These are phyloP conservation scores for Sutorius australiensis DNA, from an alignment of 768 basidiomycete genomes.

Conservation along the genomic window DNA sequence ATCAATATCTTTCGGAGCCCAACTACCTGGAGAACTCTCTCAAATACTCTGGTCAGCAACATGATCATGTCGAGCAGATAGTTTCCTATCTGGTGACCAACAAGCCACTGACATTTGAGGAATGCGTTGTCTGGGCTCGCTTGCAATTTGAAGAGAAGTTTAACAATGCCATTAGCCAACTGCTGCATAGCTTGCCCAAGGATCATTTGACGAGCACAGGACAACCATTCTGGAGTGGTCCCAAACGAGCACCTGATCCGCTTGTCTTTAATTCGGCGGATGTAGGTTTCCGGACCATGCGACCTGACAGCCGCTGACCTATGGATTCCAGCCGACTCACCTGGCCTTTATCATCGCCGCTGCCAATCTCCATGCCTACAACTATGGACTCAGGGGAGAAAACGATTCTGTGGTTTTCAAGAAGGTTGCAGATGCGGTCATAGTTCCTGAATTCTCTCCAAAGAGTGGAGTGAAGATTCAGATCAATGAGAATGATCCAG, in stretches of 20 bases:
- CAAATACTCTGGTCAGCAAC: conserved; percentile 89
- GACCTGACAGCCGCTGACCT: conserved; percentile 8
- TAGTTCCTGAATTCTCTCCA: conserved; percentile 91
- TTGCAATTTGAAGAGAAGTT: conserved; percentile 93
- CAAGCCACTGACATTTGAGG: conserved; percentile 93
- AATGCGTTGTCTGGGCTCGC: conserved; percentile 96
- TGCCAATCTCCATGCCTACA: conserved; percentile 95
- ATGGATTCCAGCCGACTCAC: conserved; percentile 63
- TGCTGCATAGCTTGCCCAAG: conserved; percentile 91
- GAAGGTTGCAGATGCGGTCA: conserved; percentile 76
- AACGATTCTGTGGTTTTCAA: conserved; percentile 75
- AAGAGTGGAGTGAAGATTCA: conserved; percentile 91
- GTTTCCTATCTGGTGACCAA: conserved; percentile 84
- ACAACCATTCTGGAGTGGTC: conserved; percentile 98
- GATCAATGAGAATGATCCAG: conserved; percentile 88
- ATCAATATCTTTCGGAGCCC: conserved; percentile 94
- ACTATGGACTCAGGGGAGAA: conserved; percentile 93
- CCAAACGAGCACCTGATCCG: conserved; percentile 94
- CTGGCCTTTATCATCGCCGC: conserved; percentile 86
- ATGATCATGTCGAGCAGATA: conserved; percentile 86
- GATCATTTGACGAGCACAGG: conserved; percentile 89
- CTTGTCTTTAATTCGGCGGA: conserved; percentile 82
- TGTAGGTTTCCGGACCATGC: conserved; percentile 45
- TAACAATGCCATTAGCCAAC: conserved; percentile 88
- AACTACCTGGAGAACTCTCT: conserved; percentile 90